Conservation (phyloP, 805 yeast species). For the Lachancea dasiensis region DNA sequence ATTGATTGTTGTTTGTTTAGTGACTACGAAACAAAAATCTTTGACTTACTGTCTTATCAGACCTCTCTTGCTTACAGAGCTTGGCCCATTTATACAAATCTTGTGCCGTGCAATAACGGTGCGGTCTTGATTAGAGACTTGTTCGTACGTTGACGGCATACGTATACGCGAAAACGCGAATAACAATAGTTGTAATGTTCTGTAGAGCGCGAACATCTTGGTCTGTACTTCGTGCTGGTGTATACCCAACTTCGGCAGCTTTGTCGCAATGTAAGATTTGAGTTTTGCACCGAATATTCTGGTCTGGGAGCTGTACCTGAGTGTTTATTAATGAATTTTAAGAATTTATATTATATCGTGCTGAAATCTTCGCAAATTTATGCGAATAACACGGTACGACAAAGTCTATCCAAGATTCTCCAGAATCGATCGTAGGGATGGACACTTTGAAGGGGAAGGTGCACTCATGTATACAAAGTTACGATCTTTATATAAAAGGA, state of each 20-base stretch:
- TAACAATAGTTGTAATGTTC: not conserved
- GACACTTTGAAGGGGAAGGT: too few species aligned
- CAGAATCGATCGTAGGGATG: conserved; percentile 1
- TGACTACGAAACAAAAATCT: conserved; percentile 42
- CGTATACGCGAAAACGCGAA: too few species aligned
- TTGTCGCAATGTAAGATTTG: not conserved
- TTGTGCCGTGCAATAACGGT: too few species aligned
- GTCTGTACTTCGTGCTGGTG: not conserved
- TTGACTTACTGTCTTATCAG: too few species aligned
- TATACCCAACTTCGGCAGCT: not conserved
- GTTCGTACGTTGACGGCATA: too few species aligned
- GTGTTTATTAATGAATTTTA: not conserved
- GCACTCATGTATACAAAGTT: not conserved
- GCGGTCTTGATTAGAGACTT: too few species aligned
- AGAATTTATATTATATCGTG: not conserved
- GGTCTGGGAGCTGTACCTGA: not conserved
- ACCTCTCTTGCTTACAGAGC: too few species aligned
- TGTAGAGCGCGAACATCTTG: conserved; percentile 1
- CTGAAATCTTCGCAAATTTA: conserved; percentile 1
- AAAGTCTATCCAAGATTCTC: not conserved
- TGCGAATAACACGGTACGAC: conserved; percentile 2
- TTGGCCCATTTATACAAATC: too few species aligned
- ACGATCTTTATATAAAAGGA: not conserved
- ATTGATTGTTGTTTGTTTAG: conserved; percentile 11
- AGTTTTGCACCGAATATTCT: not conserved